phyloP scores from a whole-genome alignment of 106 monocot genomes.

The Apostasia ramifera region DNA sequence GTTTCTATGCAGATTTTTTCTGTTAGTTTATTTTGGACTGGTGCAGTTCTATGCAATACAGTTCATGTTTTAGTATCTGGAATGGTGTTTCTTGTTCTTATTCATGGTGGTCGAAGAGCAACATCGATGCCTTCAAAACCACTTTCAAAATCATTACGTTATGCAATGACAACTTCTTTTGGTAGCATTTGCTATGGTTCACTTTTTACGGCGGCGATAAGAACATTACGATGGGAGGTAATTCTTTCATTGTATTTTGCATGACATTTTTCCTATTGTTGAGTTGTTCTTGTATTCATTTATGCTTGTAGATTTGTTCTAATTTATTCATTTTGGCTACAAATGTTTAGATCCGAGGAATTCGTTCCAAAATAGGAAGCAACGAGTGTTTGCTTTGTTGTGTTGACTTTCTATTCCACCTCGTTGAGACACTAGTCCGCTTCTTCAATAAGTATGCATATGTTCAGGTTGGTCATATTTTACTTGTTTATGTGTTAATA shows the following conservation, averaged over 20 bases:
- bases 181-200: conserved; percentile 99
- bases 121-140: conserved; percentile 69
- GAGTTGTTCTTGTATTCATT: neutral
- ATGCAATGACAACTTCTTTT: conserved; percentile 87
- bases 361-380: conserved; percentile 88
- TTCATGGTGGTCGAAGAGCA: conserved; percentile 69
- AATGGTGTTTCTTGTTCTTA: conserved; percentile 85
- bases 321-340: conserved; percentile 3
- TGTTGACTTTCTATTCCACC: conserved; percentile 93
- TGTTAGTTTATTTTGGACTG: conserved; percentile 98
- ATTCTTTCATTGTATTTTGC: neutral
- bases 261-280: neutral
- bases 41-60: conserved; percentile 89
- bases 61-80: conserved; percentile 98
- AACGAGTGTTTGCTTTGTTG: conserved; percentile 98
- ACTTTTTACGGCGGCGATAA: conserved; percentile 94
- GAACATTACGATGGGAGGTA: conserved; percentile 97
- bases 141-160: conserved; percentile 56
- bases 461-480: conserved; percentile 66
- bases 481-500: neutral
- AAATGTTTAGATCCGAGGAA: conserved; percentile 71
- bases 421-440: conserved; percentile 96
- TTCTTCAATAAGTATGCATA: conserved; percentile 99
- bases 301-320: neutral
- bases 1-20: conserved; percentile 68